Base-by-base conservation (phyloP, 345 rosid species). In the Eucalyptus brandiana region DNA sequence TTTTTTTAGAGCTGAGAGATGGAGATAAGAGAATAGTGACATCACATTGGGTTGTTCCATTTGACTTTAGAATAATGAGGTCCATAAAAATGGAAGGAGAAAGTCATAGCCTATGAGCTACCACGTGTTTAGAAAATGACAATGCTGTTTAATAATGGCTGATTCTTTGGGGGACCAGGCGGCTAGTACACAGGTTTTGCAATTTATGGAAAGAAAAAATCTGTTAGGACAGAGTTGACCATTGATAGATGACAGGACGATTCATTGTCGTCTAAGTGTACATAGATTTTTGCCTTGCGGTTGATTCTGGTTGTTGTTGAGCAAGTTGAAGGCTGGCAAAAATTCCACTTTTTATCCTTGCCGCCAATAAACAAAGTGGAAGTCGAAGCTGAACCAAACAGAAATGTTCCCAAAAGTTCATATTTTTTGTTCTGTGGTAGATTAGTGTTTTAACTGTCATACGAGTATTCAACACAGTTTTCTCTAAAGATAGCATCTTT, bases 391-490 rank as follows among this genome's bases (percentile, higher is more conserved):
- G 6, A 56, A 24, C 62, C 62, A 56, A 56, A 56, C 30, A 23
- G 3, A 4, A 56, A 56, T 56, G 6, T 56, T 24, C 30, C 28
- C 3, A 1, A 56, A 56, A 24, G 30, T 24, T 1, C 62, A 24
- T 0, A 23, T 56, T 24, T 56, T 56, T 24, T 1, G 0, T 54
- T n/a, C n/a, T 6, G 0, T 15, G 30, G 14, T 56, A 56, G 30
- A 56, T 10, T 56, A 10, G 62, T 56, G 62, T 56, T 56, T 56
- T 21, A 54, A 54, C 60, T 54, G 60, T 0, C 30, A 24, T 56
- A 56, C 3, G 0, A 56, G 30, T 56, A 56, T 56, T 10, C 62
- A 9, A 56, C 24, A 56, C 56, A 53, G 10, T 1, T 53, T 51
- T 19, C 19, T 56, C 62, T 56, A 10, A 56, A 56, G 30, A 56